Percentiles rank a stretch among this genome's conserved stretches.
These are phyloP conservation scores for Cichorium intybus DNA, from an alignment of 140 eudicot genomes.

Conservation along the genomic window DNA sequence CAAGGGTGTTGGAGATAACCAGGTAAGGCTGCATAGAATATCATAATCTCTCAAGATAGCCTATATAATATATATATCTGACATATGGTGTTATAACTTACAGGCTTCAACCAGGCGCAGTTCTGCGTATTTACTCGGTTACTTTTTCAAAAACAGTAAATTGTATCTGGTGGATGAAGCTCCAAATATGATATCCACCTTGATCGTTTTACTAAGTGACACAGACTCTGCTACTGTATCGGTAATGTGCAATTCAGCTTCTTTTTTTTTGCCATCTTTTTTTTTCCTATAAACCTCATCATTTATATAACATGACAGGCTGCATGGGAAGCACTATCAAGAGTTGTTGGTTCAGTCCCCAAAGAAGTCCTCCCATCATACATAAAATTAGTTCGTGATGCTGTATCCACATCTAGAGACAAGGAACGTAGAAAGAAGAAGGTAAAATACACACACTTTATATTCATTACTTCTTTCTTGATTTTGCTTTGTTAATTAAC, in stretches of 20 bases:
- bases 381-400: constrained; percentile 91
- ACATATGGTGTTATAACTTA: constrained; percentile 21
- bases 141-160: constrained; percentile 91
- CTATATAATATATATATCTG: constrained; percentile 2
- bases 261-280: not conserved
- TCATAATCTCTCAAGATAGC: not conserved
- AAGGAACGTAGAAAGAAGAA: constrained; percentile 91
- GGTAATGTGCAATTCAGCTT: constrained; percentile 39
- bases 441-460: constrained; percentile 26
- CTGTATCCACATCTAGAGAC: constrained; percentile 90
- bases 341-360: constrained; percentile 87
- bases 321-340: constrained; percentile 93
- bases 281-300: not conserved
- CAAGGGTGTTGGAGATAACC: constrained; percentile 82
- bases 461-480: not conserved
- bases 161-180: constrained; percentile 93
- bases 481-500: not conserved
- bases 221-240: constrained; percentile 70
- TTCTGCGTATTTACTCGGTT: constrained; percentile 84
- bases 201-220: constrained; percentile 85
- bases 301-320: constrained; percentile 47
- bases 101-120: constrained; percentile 84
- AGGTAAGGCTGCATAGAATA: constrained; percentile 34
- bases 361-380: constrained; percentile 93
- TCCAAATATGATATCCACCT: constrained; percentile 84